Base-by-base conservation (phyloP, 2,329 filamentous ascomycete species). In the Colletotrichum gloeosporioides region DNA sequence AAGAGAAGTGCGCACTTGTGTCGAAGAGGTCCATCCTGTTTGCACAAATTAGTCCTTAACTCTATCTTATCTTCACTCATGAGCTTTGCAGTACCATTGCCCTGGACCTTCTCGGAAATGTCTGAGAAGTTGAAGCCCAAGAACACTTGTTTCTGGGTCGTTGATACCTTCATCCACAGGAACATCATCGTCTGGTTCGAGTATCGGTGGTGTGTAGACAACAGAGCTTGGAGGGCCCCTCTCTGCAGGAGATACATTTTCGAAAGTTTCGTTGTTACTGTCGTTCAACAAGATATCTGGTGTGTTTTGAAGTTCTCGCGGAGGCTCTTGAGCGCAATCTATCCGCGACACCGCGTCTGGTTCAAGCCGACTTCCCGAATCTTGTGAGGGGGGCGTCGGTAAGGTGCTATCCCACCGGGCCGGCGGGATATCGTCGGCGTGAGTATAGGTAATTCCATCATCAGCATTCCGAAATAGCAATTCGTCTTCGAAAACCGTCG, bases 1-100 rank as follows among this genome's bases (percentile, higher is more conserved):
- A 90, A 5, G 89, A 88, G 75, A 93, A 93, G 80, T 92, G 92
- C 55, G 87, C 89, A 8, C 89, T 90, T 39, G 89, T 83, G 77
- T 90, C 89, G 79, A 89, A 90, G 5, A 90, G 82, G 78, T 90
- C 89, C 89, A 90, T 90, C 84, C 80, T 74, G 16, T 62, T 62
- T 10, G 8, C 18, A n/a, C 16, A 31, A 31, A 1, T 62, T 12
- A 62, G 57, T 31, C 16, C 27, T 13, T 31, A 13, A n/a, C 16
- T 25, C 8, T 12, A 8, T 25, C 8, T n/a, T 12, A 18, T 62
- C 27, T 62, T 12, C 2, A 31, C 29, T 62, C 0, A 22, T 32
- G 6, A 31, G 18, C 8, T 13, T 53, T 6, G 8, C 16, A n/a
- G 55, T 59, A 70, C 71, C 57, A 74, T 22, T 74, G 65, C 4